These are phyloP conservation scores for Vigna hirtella DNA, from an alignment of 306 rosid genomes.

Conservation along the genomic window DNA sequence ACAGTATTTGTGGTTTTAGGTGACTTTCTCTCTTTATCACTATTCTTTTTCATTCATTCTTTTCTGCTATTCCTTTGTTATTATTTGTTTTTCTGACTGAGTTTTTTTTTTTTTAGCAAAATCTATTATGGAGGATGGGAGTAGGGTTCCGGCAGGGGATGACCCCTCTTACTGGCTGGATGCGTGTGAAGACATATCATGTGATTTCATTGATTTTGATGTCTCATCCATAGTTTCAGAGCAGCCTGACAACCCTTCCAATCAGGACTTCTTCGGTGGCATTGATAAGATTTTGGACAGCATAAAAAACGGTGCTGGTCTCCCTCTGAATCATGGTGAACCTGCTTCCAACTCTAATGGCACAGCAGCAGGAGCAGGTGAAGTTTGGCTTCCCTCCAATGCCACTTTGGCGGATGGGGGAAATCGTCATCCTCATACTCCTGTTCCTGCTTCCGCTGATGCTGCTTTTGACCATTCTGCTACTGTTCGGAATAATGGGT, in stretches of 20 bases:
- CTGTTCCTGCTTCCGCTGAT: slow-evolving; percentile 24
- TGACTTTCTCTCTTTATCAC: neutral
- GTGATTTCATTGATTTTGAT: slow-evolving; percentile 76
- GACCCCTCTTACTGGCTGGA: slow-evolving; percentile 85
- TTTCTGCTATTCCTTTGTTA: neutral
- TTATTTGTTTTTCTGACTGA: neutral
- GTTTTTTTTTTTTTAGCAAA: neutral
- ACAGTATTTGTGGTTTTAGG: slow-evolving; percentile 50
- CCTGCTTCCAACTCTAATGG: slow-evolving; percentile 22
- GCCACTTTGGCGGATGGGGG: slow-evolving; percentile 38
- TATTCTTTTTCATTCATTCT: slow-evolving; percentile 26
- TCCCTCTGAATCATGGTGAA: slow-evolving; percentile 47
- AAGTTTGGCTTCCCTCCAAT: slow-evolving; percentile 29
- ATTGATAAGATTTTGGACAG: slow-evolving; percentile 86
- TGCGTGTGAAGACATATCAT: slow-evolving; percentile 87
- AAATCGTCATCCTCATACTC: neutral
- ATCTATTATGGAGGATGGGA: slow-evolving; percentile 59
- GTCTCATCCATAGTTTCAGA: slow-evolving; percentile 51
- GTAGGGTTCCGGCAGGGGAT: slow-evolving; percentile 54
- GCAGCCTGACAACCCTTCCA: slow-evolving; percentile 50
- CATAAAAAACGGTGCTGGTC: slow-evolving; percentile 75
- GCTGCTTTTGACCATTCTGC: slow-evolving; percentile 39
- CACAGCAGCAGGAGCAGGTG: slow-evolving; percentile 40
- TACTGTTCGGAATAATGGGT: slow-evolving; percentile 40
- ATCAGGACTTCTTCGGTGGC: slow-evolving; percentile 93